phyloP scores from a whole-genome alignment of 129 eudicot species.

The Tagetes erecta region DNA sequence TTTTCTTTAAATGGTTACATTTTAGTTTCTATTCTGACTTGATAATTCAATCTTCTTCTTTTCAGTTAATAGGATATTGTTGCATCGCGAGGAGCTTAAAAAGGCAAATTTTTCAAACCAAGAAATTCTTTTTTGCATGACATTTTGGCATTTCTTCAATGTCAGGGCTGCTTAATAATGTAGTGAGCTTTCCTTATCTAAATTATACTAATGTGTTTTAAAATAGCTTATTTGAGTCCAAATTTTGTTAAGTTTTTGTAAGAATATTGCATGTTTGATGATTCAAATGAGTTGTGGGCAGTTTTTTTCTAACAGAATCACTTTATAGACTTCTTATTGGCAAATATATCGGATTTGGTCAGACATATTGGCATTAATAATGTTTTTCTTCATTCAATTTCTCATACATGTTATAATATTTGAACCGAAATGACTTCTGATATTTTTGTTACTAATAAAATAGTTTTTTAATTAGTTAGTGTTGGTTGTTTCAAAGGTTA shows the following conservation, averaged over 20 bases:
- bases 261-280: neutral
- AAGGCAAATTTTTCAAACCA: slow-evolving; percentile 27
- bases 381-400: neutral
- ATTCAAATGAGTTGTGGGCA: neutral
- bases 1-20: neutral
- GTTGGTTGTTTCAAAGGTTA: neutral
- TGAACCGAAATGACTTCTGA: neutral
- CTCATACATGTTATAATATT: neutral
- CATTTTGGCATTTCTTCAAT: slow-evolving; percentile 62
- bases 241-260: neutral
- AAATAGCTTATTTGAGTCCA: neutral
- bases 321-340: neutral
- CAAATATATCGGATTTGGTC: neutral
- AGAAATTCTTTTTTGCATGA: slow-evolving; percentile 61
- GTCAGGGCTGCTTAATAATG: slow-evolving; percentile 86
- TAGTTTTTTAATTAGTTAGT: neutral
- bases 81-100: slow-evolving; percentile 35
- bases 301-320: neutral
- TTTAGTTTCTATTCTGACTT: slow-evolving; percentile 21
- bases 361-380: neutral
- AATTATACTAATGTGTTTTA: neutral
- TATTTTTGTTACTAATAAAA: neutral
- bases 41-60: slow-evolving; percentile 29
- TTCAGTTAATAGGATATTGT: slow-evolving; percentile 46
- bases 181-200: slow-evolving; percentile 34